Percentiles rank a stretch among this genome's conserved stretches.
Evolutionary conservation across 768 basidiomycete species (phyloP).

Genomic region (Boletus subparvulus): DNA sequence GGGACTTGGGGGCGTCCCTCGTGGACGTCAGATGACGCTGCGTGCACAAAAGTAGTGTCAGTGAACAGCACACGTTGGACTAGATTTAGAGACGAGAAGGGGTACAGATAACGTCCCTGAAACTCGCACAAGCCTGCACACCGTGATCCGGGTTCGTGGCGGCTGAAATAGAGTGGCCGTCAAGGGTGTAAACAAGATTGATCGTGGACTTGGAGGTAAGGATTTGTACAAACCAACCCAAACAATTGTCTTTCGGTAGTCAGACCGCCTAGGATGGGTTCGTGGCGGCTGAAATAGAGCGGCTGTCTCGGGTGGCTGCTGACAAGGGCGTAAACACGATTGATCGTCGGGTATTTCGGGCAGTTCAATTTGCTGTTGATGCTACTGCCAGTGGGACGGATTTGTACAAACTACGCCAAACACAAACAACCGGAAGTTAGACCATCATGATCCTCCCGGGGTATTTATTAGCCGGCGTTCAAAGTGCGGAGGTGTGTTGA

Average conservation of each 20-base stretch:
- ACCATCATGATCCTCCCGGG: neutral
- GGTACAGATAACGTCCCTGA: slow-evolving; percentile 6
- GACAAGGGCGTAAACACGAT: too few species aligned
- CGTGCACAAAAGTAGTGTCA: neutral
- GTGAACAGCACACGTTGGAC: neutral
- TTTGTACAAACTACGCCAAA: slow-evolving; percentile 3
- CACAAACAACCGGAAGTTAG: too few species aligned
- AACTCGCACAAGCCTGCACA: neutral
- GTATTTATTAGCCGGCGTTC: neutral
- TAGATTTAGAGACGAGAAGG: neutral
- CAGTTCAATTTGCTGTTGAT: too few species aligned
- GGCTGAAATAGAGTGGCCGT: neutral
- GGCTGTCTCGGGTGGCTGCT: too few species aligned
- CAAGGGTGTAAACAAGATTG: neutral
- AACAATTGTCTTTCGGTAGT: neutral
- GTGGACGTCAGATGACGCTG: slow-evolving; percentile 13
- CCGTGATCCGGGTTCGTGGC: slow-evolving; percentile 10
- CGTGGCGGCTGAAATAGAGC: too few species aligned
- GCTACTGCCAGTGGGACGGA: too few species aligned
- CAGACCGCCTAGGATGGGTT: too few species aligned
- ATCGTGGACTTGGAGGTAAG: too few species aligned
- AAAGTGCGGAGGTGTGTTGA: neutral
- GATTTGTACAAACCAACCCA: slow-evolving; percentile 4
- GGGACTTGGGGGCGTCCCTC: neutral
- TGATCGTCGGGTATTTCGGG: too few species aligned